Conservation (phyloP, 2,329 filamentous ascomycete species). For the Tolypocladium endophyticum region DNA sequence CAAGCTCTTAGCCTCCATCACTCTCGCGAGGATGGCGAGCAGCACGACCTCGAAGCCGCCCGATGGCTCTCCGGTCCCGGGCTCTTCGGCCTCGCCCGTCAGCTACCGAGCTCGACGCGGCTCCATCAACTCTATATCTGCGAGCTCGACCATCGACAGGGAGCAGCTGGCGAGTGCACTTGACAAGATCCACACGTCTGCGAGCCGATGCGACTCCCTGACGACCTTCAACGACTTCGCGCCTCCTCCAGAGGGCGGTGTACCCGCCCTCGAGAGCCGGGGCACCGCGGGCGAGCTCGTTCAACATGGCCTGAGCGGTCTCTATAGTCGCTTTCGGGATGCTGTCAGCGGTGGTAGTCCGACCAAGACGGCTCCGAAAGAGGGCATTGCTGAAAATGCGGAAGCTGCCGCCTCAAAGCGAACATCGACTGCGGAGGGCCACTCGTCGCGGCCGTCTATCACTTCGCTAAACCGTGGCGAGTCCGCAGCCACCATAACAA, state of each 20-base stretch:
- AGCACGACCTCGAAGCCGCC: conserved; percentile 17
- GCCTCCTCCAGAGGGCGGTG: conserved; percentile 47
- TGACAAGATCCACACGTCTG: conserved; percentile 78
- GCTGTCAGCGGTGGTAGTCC: conserved; percentile 62
- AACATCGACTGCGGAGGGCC: conserved; percentile 27
- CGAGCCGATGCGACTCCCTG: conserved; percentile 73
- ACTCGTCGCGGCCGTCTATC: conserved; percentile 29
- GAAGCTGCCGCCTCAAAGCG: conserved; percentile 34
- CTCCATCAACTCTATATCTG: conserved; percentile 31
- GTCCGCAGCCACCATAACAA: conserved; percentile 19
- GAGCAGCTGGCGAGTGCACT: conserved; percentile 68
- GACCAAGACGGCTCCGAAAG: conserved; percentile 21
- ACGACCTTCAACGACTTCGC: conserved; percentile 94
- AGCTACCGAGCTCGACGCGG: conserved; percentile 24
- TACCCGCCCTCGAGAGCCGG: conserved; percentile 54
- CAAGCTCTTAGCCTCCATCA: conserved; percentile 5
- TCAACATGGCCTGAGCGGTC: conserved; percentile 76
- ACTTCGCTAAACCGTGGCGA: conserved; percentile 31
- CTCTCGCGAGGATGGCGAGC: conserved; percentile 15
- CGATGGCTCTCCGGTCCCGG: conserved; percentile 16
- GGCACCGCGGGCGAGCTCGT: conserved; percentile 61
- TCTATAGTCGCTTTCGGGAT: conserved; percentile 78
- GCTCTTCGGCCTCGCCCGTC: conserved; percentile 16
- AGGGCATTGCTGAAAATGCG: conserved; percentile 15
- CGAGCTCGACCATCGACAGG: conserved; percentile 41